These are phyloP conservation scores for Kondoa subrosea DNA, from an alignment of 768 basidiomycete genomes.

Conservation along the genomic window DNA sequence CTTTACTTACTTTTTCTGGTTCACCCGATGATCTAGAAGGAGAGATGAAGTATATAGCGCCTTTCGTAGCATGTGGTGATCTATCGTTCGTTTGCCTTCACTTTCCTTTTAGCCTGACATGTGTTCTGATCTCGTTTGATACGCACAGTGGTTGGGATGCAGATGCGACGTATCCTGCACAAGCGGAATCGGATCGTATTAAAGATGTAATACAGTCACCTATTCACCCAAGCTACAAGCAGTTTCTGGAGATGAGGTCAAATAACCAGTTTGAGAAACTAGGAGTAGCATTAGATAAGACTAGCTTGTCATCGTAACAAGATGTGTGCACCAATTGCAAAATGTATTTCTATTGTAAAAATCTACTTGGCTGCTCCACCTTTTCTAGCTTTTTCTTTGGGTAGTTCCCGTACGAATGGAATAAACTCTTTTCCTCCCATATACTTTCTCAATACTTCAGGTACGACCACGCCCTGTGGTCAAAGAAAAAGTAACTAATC, in stretches of 20 bases:
- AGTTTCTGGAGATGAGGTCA: constrained; percentile 20
- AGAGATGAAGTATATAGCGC: constrained; percentile 25
- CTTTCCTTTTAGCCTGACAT: not conserved
- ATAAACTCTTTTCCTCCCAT: constrained; percentile 67
- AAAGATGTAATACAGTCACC: constrained; percentile 23
- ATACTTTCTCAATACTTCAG: constrained; percentile 76
- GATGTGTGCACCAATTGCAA: no score
- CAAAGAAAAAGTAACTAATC: not conserved
- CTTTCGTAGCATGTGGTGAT: constrained; percentile 29
- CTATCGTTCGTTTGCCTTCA: constrained; percentile 20
- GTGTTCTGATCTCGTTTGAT: not conserved
- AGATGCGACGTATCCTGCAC: constrained; percentile 24
- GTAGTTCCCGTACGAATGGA: constrained; percentile 35
- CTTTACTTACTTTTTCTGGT: constrained; percentile 24
- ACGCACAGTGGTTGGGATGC: constrained; percentile 26
- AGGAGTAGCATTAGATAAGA: no score
- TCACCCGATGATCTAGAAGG: constrained; percentile 15
- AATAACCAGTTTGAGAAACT: not conserved
- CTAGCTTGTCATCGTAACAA: no score
- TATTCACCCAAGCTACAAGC: constrained; percentile 23
- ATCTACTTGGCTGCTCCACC: not conserved
- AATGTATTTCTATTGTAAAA: not conserved
- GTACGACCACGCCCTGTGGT: constrained; percentile 72
- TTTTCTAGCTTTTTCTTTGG: constrained; percentile 22
- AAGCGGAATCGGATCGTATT: constrained; percentile 1